Base-by-base conservation (phyloP, 768 basidiomycete genomes). In the Russula brevipes region DNA sequence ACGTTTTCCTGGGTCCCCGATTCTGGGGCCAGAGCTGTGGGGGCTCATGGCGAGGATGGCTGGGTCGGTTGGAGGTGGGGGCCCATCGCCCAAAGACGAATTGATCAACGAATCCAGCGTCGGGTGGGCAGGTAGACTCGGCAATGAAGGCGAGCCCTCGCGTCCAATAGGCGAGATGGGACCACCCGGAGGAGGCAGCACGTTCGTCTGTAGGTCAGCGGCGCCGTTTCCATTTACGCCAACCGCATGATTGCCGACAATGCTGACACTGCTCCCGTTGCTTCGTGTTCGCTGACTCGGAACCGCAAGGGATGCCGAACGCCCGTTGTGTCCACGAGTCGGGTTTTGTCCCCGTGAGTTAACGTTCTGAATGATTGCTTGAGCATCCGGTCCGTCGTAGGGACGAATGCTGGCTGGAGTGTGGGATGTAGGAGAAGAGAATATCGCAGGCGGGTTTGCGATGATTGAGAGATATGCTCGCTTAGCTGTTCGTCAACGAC, bases 311-410 rank as follows among this genome's bases (percentile, higher is more conserved):
- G 72, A 59, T 19, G 72, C 73, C 30, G 68, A 67, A 61, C 90
- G 87, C 65, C 79, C 81, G 72, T 82, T 85, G 74, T 91, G 88
- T 6, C 86, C 83, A 68, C 89, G 86, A 24, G 86, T 84, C 19
- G 83, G 79, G 71, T 81, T 82, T 71, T 74, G 82, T 68, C 77
- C 77, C 67, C 91, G 85, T 53, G 89, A 72, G 73, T 93, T 93
- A 65, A 93, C 91, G 49, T 79, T 87, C 69, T 89, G 87, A 66
- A 94, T 94, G 73, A 93, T 86, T 60, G 71, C 75, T 71, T 94
- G 91, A 7, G 94, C 95, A 74, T 99, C 96, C 47, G 93, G 83
- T 2, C 93, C 94, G 73, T 95, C 95, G 76, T 98, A 99, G 2
- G 97, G 94, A 69, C 82, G 83, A 75, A 99, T 91, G 59, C 78